Percentiles rank a stretch among this genome's conserved stretches.
Conservation (phyloP, 305 asterid species). For the Plantago coronopus region DNA sequence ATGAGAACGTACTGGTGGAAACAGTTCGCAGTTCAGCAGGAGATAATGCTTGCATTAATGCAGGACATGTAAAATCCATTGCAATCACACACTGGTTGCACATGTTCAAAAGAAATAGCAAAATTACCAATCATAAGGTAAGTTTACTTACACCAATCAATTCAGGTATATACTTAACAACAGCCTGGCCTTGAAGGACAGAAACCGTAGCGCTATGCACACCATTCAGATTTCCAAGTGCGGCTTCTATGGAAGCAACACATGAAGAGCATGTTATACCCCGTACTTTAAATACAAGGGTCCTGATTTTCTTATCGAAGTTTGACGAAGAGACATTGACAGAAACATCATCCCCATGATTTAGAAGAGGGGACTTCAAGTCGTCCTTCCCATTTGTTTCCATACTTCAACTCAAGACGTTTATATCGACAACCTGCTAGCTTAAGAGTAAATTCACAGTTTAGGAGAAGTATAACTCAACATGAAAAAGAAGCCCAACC, state of each 20-base stretch:
- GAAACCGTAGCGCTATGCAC: constrained; percentile 68
- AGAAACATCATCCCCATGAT: constrained; percentile 43
- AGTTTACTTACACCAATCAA: constrained; percentile 55
- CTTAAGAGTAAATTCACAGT: too few species aligned
- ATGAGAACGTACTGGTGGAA: not conserved
- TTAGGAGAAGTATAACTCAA: too few species aligned
- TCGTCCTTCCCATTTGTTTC: constrained; percentile 61
- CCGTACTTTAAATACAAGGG: constrained; percentile 66
- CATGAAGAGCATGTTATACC: constrained; percentile 92
- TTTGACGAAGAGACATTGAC: constrained; percentile 32
- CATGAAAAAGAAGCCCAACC: too few species aligned
- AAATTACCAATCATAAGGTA: constrained; percentile 12
- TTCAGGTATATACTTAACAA: constrained; percentile 72
- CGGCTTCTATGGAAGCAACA: constrained; percentile 77
- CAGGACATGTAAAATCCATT: too few species aligned
- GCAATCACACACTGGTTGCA: too few species aligned
- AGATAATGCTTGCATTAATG: too few species aligned
- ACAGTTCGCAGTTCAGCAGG: too few species aligned
- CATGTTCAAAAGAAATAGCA: not conserved
- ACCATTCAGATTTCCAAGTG: constrained; percentile 64
- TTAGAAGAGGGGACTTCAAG: constrained; percentile 70
- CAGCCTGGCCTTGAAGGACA: constrained; percentile 90
- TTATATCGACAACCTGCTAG: constrained; percentile 24
- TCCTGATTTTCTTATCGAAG: constrained; percentile 52
- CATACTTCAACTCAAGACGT: constrained; percentile 36